Conservation (phyloP, 2,329 filamentous ascomycete genomes). For the Monilinia fructigena region DNA sequence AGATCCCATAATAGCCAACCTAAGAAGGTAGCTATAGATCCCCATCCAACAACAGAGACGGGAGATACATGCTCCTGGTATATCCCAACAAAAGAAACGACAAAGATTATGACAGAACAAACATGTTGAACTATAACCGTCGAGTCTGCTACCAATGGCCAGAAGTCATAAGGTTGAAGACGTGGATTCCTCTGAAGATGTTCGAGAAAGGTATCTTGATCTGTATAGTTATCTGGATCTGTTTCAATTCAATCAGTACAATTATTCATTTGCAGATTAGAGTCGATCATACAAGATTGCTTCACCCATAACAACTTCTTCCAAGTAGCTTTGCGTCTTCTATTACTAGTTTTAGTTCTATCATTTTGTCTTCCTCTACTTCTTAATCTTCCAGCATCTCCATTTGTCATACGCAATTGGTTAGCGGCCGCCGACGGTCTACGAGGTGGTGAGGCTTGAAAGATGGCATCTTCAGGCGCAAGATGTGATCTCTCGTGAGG, state of each 20-base stretch:
- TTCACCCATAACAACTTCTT: slow-evolving; percentile 98
- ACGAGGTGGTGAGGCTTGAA: slow-evolving; percentile 60
- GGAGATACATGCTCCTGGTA: slow-evolving; percentile 84
- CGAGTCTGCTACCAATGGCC: slow-evolving; percentile 90
- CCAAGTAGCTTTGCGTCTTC: slow-evolving; percentile 73
- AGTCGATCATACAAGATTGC: slow-evolving; percentile 69
- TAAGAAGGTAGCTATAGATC: slow-evolving; percentile 76
- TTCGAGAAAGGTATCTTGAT: slow-evolving; percentile 93
- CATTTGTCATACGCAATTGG: slow-evolving; percentile 40
- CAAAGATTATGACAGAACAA: slow-evolving; percentile 89
- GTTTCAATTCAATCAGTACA: slow-evolving; percentile 29
- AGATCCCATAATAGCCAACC: slow-evolving; percentile 91
- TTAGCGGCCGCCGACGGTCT: slow-evolving; percentile 43
- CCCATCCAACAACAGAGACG: slow-evolving; percentile 82
- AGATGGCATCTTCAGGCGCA: slow-evolving; percentile 81
- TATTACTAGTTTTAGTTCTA: slow-evolving; percentile 49
- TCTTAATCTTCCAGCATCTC: slow-evolving; percentile 27
- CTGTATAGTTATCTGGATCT: slow-evolving; percentile 99
- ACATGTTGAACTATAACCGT: slow-evolving; percentile 97
- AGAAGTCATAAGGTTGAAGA: slow-evolving; percentile 94
- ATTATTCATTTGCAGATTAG: slow-evolving; percentile 2
- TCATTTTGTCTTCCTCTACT: slow-evolving; percentile 35
- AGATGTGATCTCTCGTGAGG: slow-evolving; percentile 62
- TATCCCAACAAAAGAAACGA: slow-evolving; percentile 91
- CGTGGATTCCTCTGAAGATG: slow-evolving; percentile 93